Percentiles rank a stretch among this genome's conserved stretches.
Conservation (phyloP, 148 eudicot genomes). For the Polygonum maritimum region DNA sequence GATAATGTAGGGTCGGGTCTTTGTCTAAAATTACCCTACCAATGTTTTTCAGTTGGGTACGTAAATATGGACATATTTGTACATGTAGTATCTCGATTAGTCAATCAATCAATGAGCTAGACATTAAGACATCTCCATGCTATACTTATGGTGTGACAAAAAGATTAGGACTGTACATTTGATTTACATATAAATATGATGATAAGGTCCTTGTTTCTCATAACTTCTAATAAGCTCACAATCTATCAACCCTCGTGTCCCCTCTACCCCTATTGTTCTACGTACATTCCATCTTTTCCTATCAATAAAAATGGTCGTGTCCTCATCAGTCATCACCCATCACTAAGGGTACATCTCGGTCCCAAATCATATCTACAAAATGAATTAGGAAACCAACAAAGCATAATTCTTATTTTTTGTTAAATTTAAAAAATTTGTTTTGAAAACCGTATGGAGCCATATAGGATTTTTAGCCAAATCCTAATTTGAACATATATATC, state of each 20-base stretch:
- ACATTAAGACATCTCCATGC: constrained; percentile 3
- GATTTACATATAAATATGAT: background rate
- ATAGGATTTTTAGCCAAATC: no score
- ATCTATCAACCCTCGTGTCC: background rate
- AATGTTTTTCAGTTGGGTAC: background rate
- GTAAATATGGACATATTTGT: background rate
- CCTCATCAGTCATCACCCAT: background rate
- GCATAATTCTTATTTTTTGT: background rate
- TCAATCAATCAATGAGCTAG: background rate
- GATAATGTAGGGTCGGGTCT: background rate
- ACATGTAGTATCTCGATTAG: background rate
- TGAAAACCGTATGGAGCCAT: background rate
- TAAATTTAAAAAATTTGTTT: background rate
- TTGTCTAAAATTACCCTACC: background rate
- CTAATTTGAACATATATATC: no score
- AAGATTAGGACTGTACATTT: background rate
- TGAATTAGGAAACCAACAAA: background rate
- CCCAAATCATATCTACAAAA: background rate
- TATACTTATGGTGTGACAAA: background rate
- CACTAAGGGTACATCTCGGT: constrained; percentile 1
- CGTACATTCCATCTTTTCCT: background rate
- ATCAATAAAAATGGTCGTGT: background rate
- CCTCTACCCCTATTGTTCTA: background rate
- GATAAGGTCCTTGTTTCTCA: background rate
- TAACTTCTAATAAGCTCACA: background rate